phyloP scores from a whole-genome alignment of 2,329 filamentous ascomycete genomes.

The Verticillium nonalfalfae region DNA sequence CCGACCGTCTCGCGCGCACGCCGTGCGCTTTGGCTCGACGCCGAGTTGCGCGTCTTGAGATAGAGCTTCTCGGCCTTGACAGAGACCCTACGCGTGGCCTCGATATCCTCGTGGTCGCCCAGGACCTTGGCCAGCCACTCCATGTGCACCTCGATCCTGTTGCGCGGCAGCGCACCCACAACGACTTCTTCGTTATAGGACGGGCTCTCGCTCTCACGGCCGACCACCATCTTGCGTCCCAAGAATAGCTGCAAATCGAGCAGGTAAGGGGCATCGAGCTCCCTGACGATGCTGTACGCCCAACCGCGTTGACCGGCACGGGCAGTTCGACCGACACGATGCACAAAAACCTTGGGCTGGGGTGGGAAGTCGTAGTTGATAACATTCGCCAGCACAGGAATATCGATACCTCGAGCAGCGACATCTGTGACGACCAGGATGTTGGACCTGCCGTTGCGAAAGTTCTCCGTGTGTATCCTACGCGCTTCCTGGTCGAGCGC shows the following conservation, averaged over 20 bases:
- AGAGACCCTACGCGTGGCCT: conserved; percentile 64
- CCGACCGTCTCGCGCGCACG: conserved; percentile 72
- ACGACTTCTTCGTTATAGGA: conserved; percentile 81
- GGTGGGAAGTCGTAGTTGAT: conserved; percentile 99
- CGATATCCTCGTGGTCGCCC: conserved; percentile 68
- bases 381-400: conserved; percentile 90
- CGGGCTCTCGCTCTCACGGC: conserved; percentile 54
- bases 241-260: conserved; percentile 93
- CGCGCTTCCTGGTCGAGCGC: conserved; percentile 90
- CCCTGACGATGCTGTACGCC: conserved; percentile 88
- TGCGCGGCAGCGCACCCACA: conserved; percentile 68
- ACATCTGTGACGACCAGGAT: conserved; percentile 96
- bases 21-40: conserved; percentile 85
- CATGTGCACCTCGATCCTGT: conserved; percentile 65
- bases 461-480: conserved; percentile 86
- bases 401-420: conserved; percentile 94
- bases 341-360: conserved; percentile 93
- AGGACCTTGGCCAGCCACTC: conserved; percentile 82
- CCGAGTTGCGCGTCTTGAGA: conserved; percentile 80
- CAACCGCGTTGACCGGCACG: conserved; percentile 88
- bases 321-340: conserved; percentile 92
- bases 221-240: conserved; percentile 73
- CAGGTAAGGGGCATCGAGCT: conserved; percentile 85
- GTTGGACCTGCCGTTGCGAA: conserved; percentile 76
- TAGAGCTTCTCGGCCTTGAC: conserved; percentile 91